Conservation (phyloP, 2,329 filamentous ascomycete species). For the Didymosphaeria variabile region DNA sequence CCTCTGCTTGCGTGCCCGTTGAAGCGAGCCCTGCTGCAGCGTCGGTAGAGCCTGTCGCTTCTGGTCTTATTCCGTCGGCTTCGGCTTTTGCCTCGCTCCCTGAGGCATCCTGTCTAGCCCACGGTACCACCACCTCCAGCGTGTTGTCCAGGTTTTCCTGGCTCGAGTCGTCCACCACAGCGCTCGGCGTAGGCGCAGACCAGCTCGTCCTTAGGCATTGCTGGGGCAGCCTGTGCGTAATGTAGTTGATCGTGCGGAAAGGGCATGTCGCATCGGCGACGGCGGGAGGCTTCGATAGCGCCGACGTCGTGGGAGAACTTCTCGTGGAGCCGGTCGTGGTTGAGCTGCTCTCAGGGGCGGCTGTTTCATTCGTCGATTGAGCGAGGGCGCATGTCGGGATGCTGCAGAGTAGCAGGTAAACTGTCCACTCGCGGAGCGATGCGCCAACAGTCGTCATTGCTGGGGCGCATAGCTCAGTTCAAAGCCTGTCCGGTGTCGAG, state of each 20-base stretch:
- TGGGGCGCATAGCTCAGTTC: conserved; percentile 48
- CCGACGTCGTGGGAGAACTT: conserved; percentile 23
- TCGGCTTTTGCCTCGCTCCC: conserved; percentile 19
- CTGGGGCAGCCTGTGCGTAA: conserved; percentile 79
- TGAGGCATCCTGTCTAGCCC: conserved; percentile 18
- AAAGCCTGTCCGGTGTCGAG: conserved; percentile 28
- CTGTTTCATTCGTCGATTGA: conserved; percentile 45
- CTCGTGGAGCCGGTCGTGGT: conserved; percentile 33
- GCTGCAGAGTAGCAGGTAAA: conserved; percentile 47
- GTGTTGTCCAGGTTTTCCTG: conserved; percentile 23
- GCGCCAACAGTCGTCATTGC: conserved; percentile 52
- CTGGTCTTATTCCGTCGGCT: conserved; percentile 13
- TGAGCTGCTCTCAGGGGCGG: conserved; percentile 32
- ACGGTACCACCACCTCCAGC: conserved; percentile 24
- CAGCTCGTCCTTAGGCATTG: conserved; percentile 76
- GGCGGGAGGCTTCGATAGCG: conserved; percentile 21
- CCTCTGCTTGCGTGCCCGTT: conserved; percentile 48
- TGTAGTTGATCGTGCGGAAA: conserved; percentile 78
- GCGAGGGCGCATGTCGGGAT: conserved; percentile 33
- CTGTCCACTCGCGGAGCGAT: conserved; percentile 48
- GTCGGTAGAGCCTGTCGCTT: conserved; percentile 19
- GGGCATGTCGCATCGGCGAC: conserved; percentile 53
- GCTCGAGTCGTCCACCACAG: conserved; percentile 22
- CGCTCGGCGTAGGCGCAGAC: conserved; percentile 38
- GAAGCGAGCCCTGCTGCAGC: conserved; percentile 19